A percentile compares a stretch with the other conserved stretches of the same genome.
Evolutionary conservation across 1,139 yeast species (phyloP).

Genomic region (Geotrichum restrictum): DNA sequence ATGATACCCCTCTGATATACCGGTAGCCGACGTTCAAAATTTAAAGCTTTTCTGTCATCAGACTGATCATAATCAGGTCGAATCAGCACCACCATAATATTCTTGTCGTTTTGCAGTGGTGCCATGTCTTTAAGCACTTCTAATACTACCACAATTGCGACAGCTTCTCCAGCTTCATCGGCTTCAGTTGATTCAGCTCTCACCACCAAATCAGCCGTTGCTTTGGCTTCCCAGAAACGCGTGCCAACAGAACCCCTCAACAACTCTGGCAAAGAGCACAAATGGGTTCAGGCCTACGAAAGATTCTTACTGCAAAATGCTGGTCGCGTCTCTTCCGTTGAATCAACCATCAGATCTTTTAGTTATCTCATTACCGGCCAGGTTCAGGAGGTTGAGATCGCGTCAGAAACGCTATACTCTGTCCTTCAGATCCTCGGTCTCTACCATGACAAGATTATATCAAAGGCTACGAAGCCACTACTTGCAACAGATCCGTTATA

Average conservation of each 20-base stretch:
- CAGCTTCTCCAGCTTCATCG: neutral
- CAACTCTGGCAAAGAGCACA: neutral
- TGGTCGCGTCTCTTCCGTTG: slow-evolving; percentile 40
- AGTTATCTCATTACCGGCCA: slow-evolving; percentile 43
- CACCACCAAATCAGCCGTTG: neutral
- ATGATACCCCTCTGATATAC: too few species aligned
- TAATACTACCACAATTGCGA: neutral
- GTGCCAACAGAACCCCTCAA: neutral
- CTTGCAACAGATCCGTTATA: slow-evolving; percentile 24
- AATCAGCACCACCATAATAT: neutral
- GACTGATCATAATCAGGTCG: too few species aligned
- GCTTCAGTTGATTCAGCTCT: neutral
- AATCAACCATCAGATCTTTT: slow-evolving; percentile 39
- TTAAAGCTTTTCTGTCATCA: too few species aligned
- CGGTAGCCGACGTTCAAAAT: too few species aligned
- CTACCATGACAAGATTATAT: slow-evolving; percentile 40
- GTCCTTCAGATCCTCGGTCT: slow-evolving; percentile 39
- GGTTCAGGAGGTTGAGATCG: slow-evolving; percentile 42
- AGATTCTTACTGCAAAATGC: slow-evolving; percentile 39
- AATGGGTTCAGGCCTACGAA: slow-evolving; percentile 33
- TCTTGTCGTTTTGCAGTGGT: neutral
- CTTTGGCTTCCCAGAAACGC: neutral
- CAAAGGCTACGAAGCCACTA: slow-evolving; percentile 32
- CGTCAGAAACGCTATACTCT: slow-evolving; percentile 38
- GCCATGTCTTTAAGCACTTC: neutral